A percentile compares a stretch with the other conserved stretches of the same genome.
phyloP scores from a whole-genome alignment of 2,329 filamentous ascomycete genomes.

The Diaporthe batatas region DNA sequence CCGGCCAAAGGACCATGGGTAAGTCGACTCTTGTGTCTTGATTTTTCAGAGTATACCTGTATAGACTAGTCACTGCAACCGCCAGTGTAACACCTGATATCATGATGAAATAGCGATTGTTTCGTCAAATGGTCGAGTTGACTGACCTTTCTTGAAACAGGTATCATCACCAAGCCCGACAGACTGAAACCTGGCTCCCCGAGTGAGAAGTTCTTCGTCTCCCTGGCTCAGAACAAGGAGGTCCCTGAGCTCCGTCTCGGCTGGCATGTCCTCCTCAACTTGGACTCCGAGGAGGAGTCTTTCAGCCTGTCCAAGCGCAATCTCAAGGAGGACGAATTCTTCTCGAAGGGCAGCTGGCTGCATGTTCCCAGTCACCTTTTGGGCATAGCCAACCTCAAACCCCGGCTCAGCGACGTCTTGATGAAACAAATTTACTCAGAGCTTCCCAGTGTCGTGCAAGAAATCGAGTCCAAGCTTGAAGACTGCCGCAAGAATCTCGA shows the following conservation, averaged over 20 bases:
- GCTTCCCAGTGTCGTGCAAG: constrained; percentile 44
- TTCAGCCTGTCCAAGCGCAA: constrained; percentile 43
- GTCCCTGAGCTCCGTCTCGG: constrained; percentile 42
- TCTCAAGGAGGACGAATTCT: constrained; percentile 42
- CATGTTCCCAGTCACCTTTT: constrained; percentile 51
- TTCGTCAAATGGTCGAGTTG: too few species aligned
- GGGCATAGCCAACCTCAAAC: constrained; percentile 42
- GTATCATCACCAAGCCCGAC: constrained; percentile 71
- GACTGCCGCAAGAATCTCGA: constrained; percentile 40
- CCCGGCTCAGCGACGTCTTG: constrained; percentile 40
- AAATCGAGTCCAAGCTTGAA: constrained; percentile 41
- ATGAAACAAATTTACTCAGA: constrained; percentile 46
- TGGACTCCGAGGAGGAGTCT: constrained; percentile 45
- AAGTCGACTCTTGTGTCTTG: too few species aligned
- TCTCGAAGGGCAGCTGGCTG: constrained; percentile 49
- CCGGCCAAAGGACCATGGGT: constrained; percentile 61
- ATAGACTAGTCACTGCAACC: too few species aligned
- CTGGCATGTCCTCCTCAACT: constrained; percentile 61
- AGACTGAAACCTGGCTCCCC: too few species aligned
- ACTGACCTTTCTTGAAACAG: too few species aligned
- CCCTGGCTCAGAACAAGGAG: constrained; percentile 52
- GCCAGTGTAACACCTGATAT: too few species aligned
- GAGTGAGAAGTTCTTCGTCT: constrained; percentile 47
- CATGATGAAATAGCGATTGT: too few species aligned
- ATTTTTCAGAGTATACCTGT: too few species aligned